Base-by-base conservation (phyloP, 768 basidiomycete genomes). In the Leccinum subgranulosum region DNA sequence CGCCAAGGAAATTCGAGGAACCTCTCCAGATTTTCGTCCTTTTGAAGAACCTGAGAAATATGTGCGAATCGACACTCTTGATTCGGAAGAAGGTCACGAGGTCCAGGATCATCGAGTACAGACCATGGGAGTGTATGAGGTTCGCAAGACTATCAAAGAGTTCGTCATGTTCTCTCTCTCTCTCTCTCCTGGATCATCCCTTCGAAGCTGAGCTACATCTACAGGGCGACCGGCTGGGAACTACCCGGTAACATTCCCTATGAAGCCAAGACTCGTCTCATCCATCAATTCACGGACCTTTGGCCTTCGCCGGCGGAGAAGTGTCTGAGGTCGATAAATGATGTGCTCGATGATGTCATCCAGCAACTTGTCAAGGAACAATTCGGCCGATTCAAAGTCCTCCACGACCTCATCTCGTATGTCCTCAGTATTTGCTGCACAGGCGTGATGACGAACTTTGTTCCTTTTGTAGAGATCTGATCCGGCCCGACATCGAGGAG, bases 11-110 rank as follows among this genome's bases (percentile, higher is more conserved):
- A 74, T 81, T 33, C 71, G 73, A 33, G 54, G 59, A 15, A 81
- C 79, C 0, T 64, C 72, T 11, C 80, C 81, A 0, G 74, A 79
- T 49, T 81, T 82, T 53, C 67, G 74, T 43, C 74, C 75, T 1
- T 70, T 74, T 31, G 61, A 59, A 0, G 1, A 56, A 0, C 65
- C 64, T 1, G 8, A 29, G 9, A 9, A 66, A 17, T 64, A 67
- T 23, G 0, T 4, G 2, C 56, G 50, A 1, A 49, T 72, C 10
- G 57, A 63, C 34, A 46, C 2, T 27, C 33, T 62, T 3, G 69
- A 67, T 9, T 14, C 25, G 1, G 56, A 59, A 6, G 62, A 59
- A n/a, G 4, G 2, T 4, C 8, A 3, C 0, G 43, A 46, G 9
- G 36, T 15, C 0, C 56, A 15, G 23, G 47, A 63, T 43, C 31